A percentile compares a stretch with the other conserved stretches of the same genome.
Evolutionary conservation across 2,329 filamentous ascomycete species (phyloP).

Genomic region (Fusarium sp.): DNA sequence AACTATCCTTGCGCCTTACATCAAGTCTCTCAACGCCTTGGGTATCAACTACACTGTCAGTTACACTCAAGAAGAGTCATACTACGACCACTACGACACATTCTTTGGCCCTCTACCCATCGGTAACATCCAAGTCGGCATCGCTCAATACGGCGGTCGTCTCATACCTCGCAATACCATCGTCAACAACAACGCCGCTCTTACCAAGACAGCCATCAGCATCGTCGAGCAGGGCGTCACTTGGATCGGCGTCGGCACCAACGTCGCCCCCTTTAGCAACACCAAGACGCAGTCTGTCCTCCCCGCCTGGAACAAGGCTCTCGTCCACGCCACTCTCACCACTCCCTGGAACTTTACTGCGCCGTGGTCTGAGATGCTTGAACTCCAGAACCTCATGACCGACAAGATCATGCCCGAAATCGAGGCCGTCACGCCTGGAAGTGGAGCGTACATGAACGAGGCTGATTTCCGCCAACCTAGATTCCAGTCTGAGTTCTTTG

Average conservation of each 20-base stretch:
- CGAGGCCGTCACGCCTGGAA: slow-evolving; percentile 50
- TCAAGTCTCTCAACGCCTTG: slow-evolving; percentile 12
- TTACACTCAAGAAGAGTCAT: slow-evolving; percentile 28
- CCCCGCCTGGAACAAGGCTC: slow-evolving; percentile 51
- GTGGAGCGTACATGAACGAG: slow-evolving; percentile 62
- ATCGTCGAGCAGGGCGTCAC: slow-evolving; percentile 38
- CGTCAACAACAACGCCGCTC: slow-evolving; percentile 2
- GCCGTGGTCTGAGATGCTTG: slow-evolving; percentile 44
- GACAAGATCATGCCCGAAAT: slow-evolving; percentile 42
- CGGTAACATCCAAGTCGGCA: slow-evolving; percentile 47
- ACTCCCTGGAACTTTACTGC: slow-evolving; percentile 43
- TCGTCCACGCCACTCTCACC: slow-evolving; percentile 45
- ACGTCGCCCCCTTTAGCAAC: slow-evolving; percentile 42
- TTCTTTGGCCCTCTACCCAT: slow-evolving; percentile 52
- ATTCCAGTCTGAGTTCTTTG: slow-evolving; percentile 58
- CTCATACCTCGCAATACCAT: slow-evolving; percentile 51
- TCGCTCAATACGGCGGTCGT: slow-evolving; percentile 51
- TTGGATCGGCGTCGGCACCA: slow-evolving; percentile 43
- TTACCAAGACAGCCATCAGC: slow-evolving; percentile 14
- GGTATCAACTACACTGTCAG: slow-evolving; percentile 23
- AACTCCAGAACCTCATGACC: slow-evolving; percentile 46
- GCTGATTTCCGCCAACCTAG: slow-evolving; percentile 56
- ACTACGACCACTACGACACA: slow-evolving; percentile 56
- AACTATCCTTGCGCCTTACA: slow-evolving; percentile 49
- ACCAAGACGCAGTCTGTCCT: slow-evolving; percentile 49